phyloP scores from a whole-genome alignment of 371 early-diverging fungal species.

The Vairimorpha ceranae region DNA sequence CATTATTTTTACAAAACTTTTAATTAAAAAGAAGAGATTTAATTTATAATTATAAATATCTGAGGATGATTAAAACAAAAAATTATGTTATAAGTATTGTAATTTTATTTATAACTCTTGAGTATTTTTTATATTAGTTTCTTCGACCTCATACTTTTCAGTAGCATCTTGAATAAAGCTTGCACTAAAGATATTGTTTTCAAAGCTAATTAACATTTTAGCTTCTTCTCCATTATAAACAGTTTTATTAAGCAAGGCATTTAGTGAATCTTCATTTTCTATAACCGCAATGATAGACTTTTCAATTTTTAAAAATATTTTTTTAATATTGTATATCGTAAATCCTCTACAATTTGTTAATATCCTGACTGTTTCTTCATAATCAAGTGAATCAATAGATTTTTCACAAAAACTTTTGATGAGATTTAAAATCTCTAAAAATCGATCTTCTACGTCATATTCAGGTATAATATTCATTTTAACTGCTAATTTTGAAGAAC shows the following conservation, averaged over 20 bases:
- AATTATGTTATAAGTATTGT: no score
- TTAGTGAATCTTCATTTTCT: constrained; percentile 30
- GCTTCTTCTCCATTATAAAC: background rate
- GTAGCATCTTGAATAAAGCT: no score
- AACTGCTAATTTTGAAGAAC: constrained; percentile 67
- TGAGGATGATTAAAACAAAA: no score
- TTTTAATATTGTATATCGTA: constrained; percentile 57
- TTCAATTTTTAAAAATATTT: constrained; percentile 53
- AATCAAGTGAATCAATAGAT: constrained; percentile 71
- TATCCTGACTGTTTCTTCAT: constrained; percentile 78
- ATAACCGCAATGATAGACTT: constrained; percentile 34
- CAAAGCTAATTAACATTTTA: background rate
- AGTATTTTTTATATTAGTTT: background rate
- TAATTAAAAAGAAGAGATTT: no score
- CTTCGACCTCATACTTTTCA: background rate
- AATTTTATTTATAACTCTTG: no score
- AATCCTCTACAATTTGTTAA: constrained; percentile 63
- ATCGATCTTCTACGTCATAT: constrained; percentile 14
- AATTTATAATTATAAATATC: no score
- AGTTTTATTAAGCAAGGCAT: background rate
- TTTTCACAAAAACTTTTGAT: constrained; percentile 70
- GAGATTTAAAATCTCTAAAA: constrained; percentile 66
- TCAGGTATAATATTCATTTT: constrained; percentile 59
- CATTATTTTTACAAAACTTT: no score
- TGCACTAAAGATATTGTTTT: background rate